phyloP scores from a whole-genome alignment of 148 eudicot genomes.

The Vaccinium corymbosum region DNA sequence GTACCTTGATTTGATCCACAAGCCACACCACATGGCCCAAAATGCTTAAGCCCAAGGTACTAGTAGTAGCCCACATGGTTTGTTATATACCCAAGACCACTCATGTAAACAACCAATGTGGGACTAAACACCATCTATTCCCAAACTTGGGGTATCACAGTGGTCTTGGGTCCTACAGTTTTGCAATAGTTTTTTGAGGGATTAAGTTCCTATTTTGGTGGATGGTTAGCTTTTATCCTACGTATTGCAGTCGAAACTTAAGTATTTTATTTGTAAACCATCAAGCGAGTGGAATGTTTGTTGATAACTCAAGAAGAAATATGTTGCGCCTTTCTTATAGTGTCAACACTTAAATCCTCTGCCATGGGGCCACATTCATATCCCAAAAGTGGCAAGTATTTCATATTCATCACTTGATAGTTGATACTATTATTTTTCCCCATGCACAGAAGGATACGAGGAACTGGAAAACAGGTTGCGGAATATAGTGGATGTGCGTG shows the following conservation, averaged over 20 bases:
- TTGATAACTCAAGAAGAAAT: not conserved
- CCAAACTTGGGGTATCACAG: too few species aligned
- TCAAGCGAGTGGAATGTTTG: not conserved
- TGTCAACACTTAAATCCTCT: not conserved
- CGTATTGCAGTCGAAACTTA: not conserved
- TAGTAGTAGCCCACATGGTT: too few species aligned
- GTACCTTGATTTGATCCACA: too few species aligned
- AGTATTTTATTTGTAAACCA: not conserved
- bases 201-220: not conserved
- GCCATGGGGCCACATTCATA: not conserved
- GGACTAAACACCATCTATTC: too few species aligned
- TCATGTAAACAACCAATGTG: too few species aligned
- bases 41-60: too few species aligned
- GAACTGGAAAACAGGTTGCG: constrained; percentile 45
- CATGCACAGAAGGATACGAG: constrained; percentile 43
- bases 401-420: constrained; percentile 1
- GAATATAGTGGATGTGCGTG: constrained; percentile 69
- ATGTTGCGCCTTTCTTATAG: not conserved
- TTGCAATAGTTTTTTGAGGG: not conserved
- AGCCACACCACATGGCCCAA: too few species aligned
- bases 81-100: too few species aligned
- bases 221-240: not conserved
- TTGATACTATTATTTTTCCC: not conserved
- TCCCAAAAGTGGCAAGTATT: not conserved
- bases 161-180: not conserved